Evolutionary conservation across 345 rosid species (phyloP), one percentile per base, ranked within the genome.

Genomic region (Lepidium africanum): DNA sequence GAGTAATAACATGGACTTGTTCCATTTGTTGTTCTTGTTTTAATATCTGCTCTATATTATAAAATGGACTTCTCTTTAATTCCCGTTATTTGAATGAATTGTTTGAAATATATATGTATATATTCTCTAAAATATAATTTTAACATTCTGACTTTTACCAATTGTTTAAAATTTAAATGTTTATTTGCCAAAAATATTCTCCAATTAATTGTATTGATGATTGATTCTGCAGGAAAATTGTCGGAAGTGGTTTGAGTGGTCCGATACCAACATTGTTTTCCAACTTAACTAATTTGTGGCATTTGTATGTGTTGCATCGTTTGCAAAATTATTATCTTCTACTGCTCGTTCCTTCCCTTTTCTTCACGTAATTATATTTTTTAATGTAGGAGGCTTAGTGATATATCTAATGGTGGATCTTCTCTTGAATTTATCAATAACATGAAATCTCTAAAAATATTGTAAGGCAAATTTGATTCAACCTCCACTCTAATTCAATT

Each of bases 191-290:
- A 21, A 21, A 21, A 21, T 21, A 1, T 21, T 21, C 23, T 1
- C 23, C 23, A 21, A 1, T 21, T 21, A 21, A 21, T 21, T 1
- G 23, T 21, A 21, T 21, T 1, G 23, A 21, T 21, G 19, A 65
- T 48, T 73, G 8, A 15, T 6, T 7, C 56, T 78, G 70, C 63
- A 86, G 85, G 78, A 77, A 79, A 72, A 58, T 86, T 73, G 36
- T 70, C 12, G 87, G 87, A 10, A 83, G 83, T 51, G 69, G 78
- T 64, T 80, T 83, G 50, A 62, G 70, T 5, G 87, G 91, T 59
- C 78, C 87, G 10, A 82, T 83, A 27, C 91, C 91, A n/a, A 76
- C 79, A 6, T 64, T 81, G 57, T 78, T 88, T 50, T 63, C 86
- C 41, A 84, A 74, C 58, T 64, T 85, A 42, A 72, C 59, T 66